Conservation (phyloP, 441 rosid species). For the Croton setiger region DNA sequence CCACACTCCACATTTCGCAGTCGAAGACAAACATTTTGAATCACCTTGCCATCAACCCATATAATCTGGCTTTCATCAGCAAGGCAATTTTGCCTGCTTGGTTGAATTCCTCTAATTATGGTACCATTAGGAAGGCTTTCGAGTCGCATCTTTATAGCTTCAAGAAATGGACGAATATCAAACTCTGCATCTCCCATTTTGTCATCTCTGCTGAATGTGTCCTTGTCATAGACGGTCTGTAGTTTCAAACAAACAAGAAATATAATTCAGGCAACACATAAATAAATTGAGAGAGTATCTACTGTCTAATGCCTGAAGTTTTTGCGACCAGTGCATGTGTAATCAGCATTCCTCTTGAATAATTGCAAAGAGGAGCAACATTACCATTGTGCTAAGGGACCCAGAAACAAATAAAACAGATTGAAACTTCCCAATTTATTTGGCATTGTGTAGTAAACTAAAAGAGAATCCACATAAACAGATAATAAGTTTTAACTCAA, state of each 20-base stretch:
- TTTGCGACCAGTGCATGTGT: too few species aligned
- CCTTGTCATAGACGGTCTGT: constrained; percentile 62
- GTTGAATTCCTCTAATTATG: constrained; percentile 42
- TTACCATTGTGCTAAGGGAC: too few species aligned
- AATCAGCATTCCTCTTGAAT: too few species aligned
- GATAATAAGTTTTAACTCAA: too few species aligned
- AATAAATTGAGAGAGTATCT: not conserved
- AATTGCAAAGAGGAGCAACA: too few species aligned
- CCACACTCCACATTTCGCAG: constrained; percentile 65
- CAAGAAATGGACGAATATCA: constrained; percentile 48
- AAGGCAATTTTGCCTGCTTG: constrained; percentile 52
- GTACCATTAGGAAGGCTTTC: constrained; percentile 46
- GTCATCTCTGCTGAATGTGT: constrained; percentile 69
- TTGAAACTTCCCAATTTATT: too few species aligned
- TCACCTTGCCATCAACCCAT: constrained; percentile 50
- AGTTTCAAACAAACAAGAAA: constrained; percentile 17
- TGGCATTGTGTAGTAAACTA: too few species aligned
- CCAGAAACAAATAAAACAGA: too few species aligned
- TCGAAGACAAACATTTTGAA: constrained; percentile 57
- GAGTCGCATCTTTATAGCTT: constrained; percentile 46
- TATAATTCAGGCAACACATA: constrained; percentile 15
- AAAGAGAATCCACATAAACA: too few species aligned
- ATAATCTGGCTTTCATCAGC: constrained; percentile 54
- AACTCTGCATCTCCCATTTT: constrained; percentile 92
- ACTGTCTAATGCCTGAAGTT: too few species aligned